A percentile compares a stretch with the other conserved stretches of the same genome.
Conservation (phyloP, 495 filamentous ascomycete genomes). For the Talaromyces borbonicus region DNA sequence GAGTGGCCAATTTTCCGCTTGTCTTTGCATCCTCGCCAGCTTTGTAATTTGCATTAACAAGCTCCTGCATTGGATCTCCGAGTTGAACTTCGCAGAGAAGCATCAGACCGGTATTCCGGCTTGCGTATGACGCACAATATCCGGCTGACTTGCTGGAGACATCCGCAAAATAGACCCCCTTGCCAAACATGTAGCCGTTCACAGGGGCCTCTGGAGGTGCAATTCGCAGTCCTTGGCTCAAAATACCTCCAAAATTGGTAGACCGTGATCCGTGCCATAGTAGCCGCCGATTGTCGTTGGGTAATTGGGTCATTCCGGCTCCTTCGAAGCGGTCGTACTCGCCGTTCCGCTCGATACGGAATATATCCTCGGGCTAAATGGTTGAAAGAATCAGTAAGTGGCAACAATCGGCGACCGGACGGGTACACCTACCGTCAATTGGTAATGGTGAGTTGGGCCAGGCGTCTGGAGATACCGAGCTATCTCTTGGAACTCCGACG, state of each 20-base stretch:
- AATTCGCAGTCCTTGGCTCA: slow-evolving; percentile 77
- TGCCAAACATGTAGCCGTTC: slow-evolving; percentile 73
- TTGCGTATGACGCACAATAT: slow-evolving; percentile 55
- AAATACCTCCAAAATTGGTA: slow-evolving; percentile 76
- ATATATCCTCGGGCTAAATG: slow-evolving; percentile 56
- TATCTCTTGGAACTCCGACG: slow-evolving; percentile 54
- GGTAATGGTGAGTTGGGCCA: slow-evolving; percentile 47
- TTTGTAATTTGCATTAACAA: slow-evolving; percentile 39
- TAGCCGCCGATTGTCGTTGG: slow-evolving; percentile 52
- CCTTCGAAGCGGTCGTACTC: slow-evolving; percentile 59
- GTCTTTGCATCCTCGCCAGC: slow-evolving; percentile 55
- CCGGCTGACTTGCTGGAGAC: slow-evolving; percentile 68
- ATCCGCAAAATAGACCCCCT: slow-evolving; percentile 86
- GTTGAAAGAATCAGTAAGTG: slow-evolving; percentile 8
- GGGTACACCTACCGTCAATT: slow-evolving; percentile 30
- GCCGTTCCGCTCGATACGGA: slow-evolving; percentile 69
- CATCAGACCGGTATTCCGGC: slow-evolving; percentile 49
- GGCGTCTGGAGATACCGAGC: slow-evolving; percentile 56
- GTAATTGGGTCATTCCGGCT: slow-evolving; percentile 34
- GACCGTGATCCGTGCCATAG: slow-evolving; percentile 73
- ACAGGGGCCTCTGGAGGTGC: slow-evolving; percentile 76
- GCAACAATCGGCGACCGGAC: not conserved
- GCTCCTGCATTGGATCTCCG: slow-evolving; percentile 56
- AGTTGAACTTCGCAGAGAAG: slow-evolving; percentile 76
- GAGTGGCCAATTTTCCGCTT: slow-evolving; percentile 52